phyloP scores from a whole-genome alignment of 129 eudicot genomes.

The Artemisia tridentata region DNA sequence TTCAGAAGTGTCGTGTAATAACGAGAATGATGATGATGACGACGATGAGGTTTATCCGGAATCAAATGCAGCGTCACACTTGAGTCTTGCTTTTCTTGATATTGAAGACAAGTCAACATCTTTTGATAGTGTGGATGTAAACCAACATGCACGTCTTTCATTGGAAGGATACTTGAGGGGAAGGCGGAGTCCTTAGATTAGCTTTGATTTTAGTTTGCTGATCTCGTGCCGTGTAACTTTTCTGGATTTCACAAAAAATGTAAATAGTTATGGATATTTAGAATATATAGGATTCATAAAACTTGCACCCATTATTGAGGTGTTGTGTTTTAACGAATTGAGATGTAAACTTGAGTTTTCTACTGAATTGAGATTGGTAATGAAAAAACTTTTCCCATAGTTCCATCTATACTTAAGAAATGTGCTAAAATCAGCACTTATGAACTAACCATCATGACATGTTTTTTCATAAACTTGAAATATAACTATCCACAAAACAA shows the following conservation, averaged over 20 bases:
- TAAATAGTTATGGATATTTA: constrained; percentile 4
- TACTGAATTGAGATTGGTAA: not conserved
- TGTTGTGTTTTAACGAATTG: not conserved
- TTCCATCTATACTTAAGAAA: too few species aligned
- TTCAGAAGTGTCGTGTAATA: constrained; percentile 30
- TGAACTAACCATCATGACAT: too few species aligned
- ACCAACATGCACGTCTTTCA: constrained; percentile 33
- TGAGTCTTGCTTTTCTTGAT: constrained; percentile 71
- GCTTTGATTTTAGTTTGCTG: not conserved
- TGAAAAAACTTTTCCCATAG: too few species aligned
- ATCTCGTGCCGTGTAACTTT: not conserved
- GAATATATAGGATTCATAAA: not conserved
- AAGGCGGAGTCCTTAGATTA: constrained; percentile 52
- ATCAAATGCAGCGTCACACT: constrained; percentile 70
- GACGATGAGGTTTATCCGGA: constrained; percentile 92
- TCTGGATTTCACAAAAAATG: not conserved
- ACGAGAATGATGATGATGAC: constrained; percentile 19
- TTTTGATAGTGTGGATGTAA: constrained; percentile 44
- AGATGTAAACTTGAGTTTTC: constrained; percentile 12
- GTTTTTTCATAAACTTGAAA: too few species aligned
- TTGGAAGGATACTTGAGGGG: constrained; percentile 68
- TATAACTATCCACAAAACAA: not conserved
- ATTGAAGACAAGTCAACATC: constrained; percentile 51
- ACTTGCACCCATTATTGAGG: constrained; percentile 1
- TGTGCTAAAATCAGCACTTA: too few species aligned